Evolutionary conservation across 225 moss, liverwort and hornwort species (phyloP).

Genomic region (Rhytidiadelphus loreus): DNA sequence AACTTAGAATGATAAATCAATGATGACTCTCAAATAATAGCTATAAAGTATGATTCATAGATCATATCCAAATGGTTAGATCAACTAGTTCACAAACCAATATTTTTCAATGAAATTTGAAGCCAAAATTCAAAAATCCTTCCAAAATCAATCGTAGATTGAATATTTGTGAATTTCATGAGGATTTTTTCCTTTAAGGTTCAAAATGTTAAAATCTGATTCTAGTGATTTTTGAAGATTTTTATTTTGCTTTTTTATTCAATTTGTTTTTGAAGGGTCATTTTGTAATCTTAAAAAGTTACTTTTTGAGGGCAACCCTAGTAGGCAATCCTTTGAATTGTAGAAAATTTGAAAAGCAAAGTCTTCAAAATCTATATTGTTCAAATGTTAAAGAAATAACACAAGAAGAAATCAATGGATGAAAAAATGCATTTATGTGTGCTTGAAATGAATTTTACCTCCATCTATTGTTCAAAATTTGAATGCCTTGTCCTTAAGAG

Average conservation of each 20-base stretch:
- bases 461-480: neutral
- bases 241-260: neutral
- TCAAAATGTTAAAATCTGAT: neutral
- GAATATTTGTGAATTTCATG: fast-evolving
- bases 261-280: too few relatives aligned
- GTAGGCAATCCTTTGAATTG: neutral
- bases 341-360: too few relatives aligned
- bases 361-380: neutral
- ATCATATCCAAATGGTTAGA: neutral
- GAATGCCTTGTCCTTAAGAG: fast-evolving
- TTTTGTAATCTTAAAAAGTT: too few relatives aligned
- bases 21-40: neutral
- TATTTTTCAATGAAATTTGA: neutral
- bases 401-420: neutral
- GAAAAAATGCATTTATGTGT: neutral
- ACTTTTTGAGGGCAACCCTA: fast-evolving
- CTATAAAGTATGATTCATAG: neutral
- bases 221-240: fast-evolving
- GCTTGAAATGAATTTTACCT: fast-evolving
- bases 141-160: neutral
- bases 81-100: neutral
- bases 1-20: neutral
- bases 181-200: neutral
- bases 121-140: neutral
- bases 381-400: neutral